Percentiles rank a stretch among this genome's conserved stretches.
These are phyloP conservation scores for Pseudocercospora fijiensis DNA, from an alignment of 2,329 filamentous ascomycete species.

Conservation along the genomic window DNA sequence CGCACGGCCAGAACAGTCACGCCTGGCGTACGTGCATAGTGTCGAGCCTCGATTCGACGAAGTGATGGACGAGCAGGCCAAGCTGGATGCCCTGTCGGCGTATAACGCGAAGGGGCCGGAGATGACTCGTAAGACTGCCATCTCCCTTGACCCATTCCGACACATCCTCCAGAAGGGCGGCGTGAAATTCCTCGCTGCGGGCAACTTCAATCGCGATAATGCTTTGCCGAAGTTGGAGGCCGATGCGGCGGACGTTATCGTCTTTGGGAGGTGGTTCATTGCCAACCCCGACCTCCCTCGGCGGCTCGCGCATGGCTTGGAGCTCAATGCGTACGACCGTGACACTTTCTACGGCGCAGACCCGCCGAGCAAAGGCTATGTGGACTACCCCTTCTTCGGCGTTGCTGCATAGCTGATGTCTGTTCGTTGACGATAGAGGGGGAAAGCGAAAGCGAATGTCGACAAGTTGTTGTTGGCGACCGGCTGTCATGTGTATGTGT, in stretches of 20 bases:
- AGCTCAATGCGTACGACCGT: slow-evolving; percentile 48
- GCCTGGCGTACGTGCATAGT: slow-evolving; percentile 60
- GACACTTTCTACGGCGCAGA: slow-evolving; percentile 48
- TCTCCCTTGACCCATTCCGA: slow-evolving; percentile 27
- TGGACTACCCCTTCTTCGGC: slow-evolving; percentile 44
- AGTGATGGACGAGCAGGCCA: slow-evolving; percentile 30
- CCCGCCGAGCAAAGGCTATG: slow-evolving; percentile 41
- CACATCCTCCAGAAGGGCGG: slow-evolving; percentile 30
- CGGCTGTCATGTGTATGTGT: too few species aligned
- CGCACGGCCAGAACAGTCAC: slow-evolving; percentile 44
- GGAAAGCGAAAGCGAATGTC: neutral
- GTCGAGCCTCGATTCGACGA: slow-evolving; percentile 57
- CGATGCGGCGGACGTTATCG: slow-evolving; percentile 45
- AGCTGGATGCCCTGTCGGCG: slow-evolving; percentile 28
- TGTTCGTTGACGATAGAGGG: neutral
- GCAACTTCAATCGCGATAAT: slow-evolving; percentile 42
- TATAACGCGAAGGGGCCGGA: slow-evolving; percentile 32
- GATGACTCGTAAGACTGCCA: slow-evolving; percentile 21
- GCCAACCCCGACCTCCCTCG: slow-evolving; percentile 51
- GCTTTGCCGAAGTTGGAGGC: slow-evolving; percentile 40
- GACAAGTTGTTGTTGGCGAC: neutral
- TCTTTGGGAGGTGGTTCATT: slow-evolving; percentile 52
- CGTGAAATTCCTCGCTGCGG: slow-evolving; percentile 41
- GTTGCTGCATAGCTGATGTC: neutral
- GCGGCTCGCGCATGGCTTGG: slow-evolving; percentile 46